Percentiles rank a stretch among this genome's conserved stretches.
These are phyloP conservation scores for Hypoxylon sp. DNA, from an alignment of 2,329 filamentous ascomycete species.

Conservation along the genomic window DNA sequence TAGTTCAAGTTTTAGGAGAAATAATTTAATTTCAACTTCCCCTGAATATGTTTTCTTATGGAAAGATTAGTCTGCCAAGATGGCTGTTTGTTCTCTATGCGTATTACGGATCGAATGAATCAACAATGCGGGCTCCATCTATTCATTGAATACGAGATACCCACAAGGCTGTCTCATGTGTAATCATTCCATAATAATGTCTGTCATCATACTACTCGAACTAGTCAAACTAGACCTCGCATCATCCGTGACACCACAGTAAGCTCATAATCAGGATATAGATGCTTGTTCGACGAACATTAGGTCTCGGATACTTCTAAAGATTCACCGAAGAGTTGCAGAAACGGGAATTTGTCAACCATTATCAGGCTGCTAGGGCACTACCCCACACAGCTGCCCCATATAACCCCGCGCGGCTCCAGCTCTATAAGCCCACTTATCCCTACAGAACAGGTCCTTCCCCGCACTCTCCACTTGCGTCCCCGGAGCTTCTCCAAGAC, in stretches of 20 bases:
- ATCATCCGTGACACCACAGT: not conserved
- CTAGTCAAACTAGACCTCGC: not conserved
- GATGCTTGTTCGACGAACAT: not conserved
- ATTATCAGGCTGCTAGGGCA: not conserved
- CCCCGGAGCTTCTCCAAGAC: constrained; percentile 25
- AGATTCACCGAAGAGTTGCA: constrained; percentile 1
- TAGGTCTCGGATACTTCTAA: not conserved
- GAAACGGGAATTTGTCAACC: not conserved
- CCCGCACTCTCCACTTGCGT: constrained; percentile 13
- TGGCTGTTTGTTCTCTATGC: not conserved
- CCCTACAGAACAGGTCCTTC: constrained; percentile 9
- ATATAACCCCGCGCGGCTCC: constrained; percentile 13
- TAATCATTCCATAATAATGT: not conserved
- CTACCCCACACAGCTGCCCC: constrained; percentile 7
- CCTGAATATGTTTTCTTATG: too few species aligned
- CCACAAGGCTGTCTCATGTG: not conserved
- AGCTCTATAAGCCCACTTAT: not conserved
- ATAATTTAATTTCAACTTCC: too few species aligned
- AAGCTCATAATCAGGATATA: not conserved
- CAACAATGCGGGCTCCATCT: not conserved
- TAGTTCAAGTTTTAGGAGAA: too few species aligned
- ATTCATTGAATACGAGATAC: not conserved
- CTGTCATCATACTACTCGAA: too few species aligned
- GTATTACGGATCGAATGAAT: not conserved
- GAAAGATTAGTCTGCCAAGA: not conserved